Conservation (phyloP, 2,329 filamentous ascomycete species). For the Orbilia ellipsospora region DNA sequence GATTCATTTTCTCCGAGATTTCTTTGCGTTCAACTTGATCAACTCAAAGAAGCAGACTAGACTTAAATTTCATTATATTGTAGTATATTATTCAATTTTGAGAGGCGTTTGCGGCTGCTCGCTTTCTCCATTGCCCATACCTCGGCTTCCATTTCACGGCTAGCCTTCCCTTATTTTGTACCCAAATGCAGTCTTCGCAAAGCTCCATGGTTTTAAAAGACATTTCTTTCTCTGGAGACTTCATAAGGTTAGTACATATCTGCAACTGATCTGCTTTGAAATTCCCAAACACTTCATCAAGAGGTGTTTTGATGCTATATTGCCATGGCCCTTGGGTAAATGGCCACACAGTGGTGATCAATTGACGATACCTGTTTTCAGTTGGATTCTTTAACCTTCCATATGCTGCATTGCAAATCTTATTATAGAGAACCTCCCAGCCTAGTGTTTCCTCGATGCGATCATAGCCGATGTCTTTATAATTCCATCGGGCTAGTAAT, state of each 20-base stretch:
- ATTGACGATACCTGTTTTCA: neutral
- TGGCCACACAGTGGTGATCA: neutral
- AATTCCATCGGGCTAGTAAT: too few species aligned
- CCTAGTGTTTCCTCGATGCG: too few species aligned
- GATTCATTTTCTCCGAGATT: neutral
- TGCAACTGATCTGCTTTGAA: neutral
- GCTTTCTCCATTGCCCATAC: neutral
- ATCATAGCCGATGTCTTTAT: neutral
- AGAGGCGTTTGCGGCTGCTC: too few species aligned
- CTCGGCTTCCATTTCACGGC: neutral
- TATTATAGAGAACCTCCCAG: too few species aligned
- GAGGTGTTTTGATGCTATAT: neutral
- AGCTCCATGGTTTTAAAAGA: neutral
- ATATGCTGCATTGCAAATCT: too few species aligned
- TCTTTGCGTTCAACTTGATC: neutral
- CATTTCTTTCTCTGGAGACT: neutral
- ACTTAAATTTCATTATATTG: too few species aligned
- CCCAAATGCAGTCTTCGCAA: neutral
- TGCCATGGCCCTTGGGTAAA: neutral
- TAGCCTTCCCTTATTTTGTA: neutral
- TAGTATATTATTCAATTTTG: too few species aligned
- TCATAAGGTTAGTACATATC: neutral
- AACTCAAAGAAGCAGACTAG: neutral
- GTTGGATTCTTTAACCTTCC: neutral
- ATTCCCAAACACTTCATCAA: neutral